Evolutionary conservation across 768 basidiomycete species (phyloP), one percentile per base, ranked within the genome.

Genomic region (Lactarius quietus): DNA sequence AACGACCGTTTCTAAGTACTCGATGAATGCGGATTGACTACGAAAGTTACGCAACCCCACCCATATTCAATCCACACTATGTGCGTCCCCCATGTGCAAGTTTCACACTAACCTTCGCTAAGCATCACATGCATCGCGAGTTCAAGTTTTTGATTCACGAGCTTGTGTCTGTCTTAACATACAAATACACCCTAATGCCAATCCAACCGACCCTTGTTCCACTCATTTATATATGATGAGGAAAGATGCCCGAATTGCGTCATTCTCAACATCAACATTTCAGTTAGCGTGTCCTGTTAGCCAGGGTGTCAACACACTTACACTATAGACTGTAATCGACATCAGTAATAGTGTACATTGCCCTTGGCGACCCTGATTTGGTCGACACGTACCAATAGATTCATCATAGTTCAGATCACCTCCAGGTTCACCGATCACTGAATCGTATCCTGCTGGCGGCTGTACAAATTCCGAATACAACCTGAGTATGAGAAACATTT

Each of bases 401-500:
- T 73, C 72, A 56, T 73, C 72, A 35, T 73, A 73, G 57, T 73
- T 73, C n/a, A 73, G 55, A 57, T 69, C 64, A 2, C 63, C 63
- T n/a, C 72, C 72, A 10, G 72, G 72, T 56, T 71, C 72, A 23
- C 72, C 72, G 15, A 70, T 58, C 23, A 73, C 72, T 20, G 72
- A 66, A 48, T 73, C 72, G 41, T 62, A 66, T 18, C 71, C 71
- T 6, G 45, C 6, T 8, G 72, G 72, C 26, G 72, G 72, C 72
- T 73, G 56, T 35, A 18, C 23, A 55, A 3, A 33, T 33, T 15
- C 23, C 26, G n/a, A 28, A 12, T 33, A 17, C 10, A 45, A n/a
- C n/a, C n/a, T n/a, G n/a, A n/a, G 39, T 35, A 51, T 20, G 17
- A 23, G 31, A 20, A 23, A 52, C 20, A 10, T 52, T 18, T 57